Conservation (phyloP, 345 rosid genomes). For the Corchorus capsularis region DNA sequence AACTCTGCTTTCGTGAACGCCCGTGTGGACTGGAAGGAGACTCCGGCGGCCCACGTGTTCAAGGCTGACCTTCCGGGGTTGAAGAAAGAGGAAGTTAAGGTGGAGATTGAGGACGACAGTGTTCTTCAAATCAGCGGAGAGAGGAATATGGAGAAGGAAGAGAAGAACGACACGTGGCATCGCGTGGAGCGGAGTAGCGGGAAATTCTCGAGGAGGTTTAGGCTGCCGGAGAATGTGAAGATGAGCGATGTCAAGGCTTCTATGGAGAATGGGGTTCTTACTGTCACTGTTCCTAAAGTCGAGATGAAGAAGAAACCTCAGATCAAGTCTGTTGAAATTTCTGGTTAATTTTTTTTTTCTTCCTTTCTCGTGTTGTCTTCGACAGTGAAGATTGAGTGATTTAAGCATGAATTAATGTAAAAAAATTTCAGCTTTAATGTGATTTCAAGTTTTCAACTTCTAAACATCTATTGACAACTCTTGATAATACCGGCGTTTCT, state of each 20-base stretch:
- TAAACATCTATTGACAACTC: no score
- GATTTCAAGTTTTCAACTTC: no score
- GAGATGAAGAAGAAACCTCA: not conserved
- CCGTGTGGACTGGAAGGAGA: slow-evolving; percentile 20
- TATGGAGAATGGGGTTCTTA: slow-evolving; percentile 3
- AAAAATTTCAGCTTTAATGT: no score
- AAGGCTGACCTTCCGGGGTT: slow-evolving; percentile 9
- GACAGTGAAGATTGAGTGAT: no score
- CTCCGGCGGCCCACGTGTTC: slow-evolving; percentile 16
- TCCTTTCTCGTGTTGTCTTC: no score
- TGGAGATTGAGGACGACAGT: slow-evolving; percentile 9
- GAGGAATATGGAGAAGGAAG: slow-evolving; percentile 13
- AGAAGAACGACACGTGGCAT: slow-evolving; percentile 15
- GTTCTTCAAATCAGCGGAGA: slow-evolving; percentile 13
- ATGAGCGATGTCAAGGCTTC: not conserved
- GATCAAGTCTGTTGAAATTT: slow-evolving; percentile 9
- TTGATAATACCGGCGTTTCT: no score
- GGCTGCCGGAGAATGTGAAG: slow-evolving; percentile 1
- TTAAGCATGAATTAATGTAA: no score
- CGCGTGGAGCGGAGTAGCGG: slow-evolving; percentile 3
- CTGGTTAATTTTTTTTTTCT: not conserved
- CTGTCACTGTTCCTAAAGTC: slow-evolving; percentile 9
- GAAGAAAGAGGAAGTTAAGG: slow-evolving; percentile 4
- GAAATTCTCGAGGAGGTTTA: slow-evolving; percentile 8
- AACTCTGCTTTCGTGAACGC: slow-evolving; percentile 5